These are phyloP conservation scores for Thalassiosira oceanica DNA, from an alignment of 352 stramenopile species.

Conservation along the genomic window DNA sequence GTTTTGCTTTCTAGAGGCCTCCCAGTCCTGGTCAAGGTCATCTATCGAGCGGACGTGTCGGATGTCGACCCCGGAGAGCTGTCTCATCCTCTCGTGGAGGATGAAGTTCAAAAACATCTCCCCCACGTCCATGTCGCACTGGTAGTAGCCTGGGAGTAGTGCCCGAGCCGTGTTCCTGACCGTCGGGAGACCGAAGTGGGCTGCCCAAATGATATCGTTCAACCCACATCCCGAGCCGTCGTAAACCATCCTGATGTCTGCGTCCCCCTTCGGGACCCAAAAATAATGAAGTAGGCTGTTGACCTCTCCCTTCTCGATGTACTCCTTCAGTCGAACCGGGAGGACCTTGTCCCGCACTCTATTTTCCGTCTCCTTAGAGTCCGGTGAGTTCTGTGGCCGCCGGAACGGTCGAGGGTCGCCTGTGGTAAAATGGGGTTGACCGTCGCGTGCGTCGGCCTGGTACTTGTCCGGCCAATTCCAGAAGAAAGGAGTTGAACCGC, in stretches of 20 bases:
- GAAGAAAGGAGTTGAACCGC: conserved; percentile 9
- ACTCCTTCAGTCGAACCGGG: background rate
- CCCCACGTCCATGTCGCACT: conserved; percentile 20
- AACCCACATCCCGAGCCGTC: conserved; percentile 29
- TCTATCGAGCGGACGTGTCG: background rate
- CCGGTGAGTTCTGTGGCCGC: too few species aligned
- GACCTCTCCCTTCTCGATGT: conserved; percentile 9
- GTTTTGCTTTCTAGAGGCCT: background rate
- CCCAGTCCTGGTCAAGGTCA: background rate
- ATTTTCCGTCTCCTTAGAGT: too few species aligned
- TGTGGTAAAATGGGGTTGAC: conserved; percentile 7
- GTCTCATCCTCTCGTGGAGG: background rate
- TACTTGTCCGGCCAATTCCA: conserved; percentile 10
- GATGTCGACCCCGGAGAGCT: conserved; percentile 27
- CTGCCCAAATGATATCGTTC: conserved; percentile 28
- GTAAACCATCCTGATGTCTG: conserved; percentile 45
- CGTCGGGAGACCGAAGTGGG: conserved; percentile 29
- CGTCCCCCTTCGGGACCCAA: conserved; percentile 26
- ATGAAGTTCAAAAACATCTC: conserved; percentile 43
- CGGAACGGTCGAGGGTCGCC: background rate
- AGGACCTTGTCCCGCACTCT: conserved; percentile 5
- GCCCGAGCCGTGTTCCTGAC: conserved; percentile 5
- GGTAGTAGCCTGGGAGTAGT: conserved; percentile 8
- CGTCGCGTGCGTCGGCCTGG: background rate
- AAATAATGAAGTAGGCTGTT: conserved; percentile 9